A percentile compares a stretch with the other conserved stretches of the same genome.
These are phyloP conservation scores for Penicillium sp. DNA, from an alignment of 2,329 filamentous ascomycete genomes.

Conservation along the genomic window DNA sequence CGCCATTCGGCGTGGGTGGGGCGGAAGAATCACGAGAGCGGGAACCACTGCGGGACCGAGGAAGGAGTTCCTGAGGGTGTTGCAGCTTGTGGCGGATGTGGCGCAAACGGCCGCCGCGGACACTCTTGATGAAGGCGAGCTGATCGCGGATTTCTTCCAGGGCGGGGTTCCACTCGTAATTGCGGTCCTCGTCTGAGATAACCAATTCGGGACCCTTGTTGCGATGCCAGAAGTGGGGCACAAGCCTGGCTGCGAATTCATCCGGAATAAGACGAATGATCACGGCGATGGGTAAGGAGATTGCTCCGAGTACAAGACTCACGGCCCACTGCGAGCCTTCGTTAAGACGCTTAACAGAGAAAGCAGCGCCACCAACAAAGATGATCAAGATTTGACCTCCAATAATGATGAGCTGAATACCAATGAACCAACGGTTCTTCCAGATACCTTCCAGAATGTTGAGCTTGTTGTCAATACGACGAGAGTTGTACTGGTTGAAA, in stretches of 20 bases:
- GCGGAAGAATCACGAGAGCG: conserved; percentile 46
- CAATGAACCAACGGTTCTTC: conserved; percentile 52
- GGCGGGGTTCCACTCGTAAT: conserved; percentile 59
- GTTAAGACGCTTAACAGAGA: conserved; percentile 59
- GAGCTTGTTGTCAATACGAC: conserved; percentile 46
- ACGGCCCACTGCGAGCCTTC: conserved; percentile 69
- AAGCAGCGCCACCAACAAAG: conserved; percentile 67
- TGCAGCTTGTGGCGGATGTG: conserved; percentile 61
- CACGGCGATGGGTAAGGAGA: conserved; percentile 66
- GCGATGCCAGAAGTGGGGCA: conserved; percentile 42
- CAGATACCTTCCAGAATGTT: conserved; percentile 48
- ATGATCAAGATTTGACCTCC: conserved; percentile 71
- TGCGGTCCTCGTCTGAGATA: conserved; percentile 48
- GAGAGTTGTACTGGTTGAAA: conserved; percentile 53
- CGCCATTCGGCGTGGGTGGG: conserved; percentile 58
- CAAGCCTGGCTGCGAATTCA: conserved; percentile 49
- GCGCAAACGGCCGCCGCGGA: conserved; percentile 63
- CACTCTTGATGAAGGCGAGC: conserved; percentile 61
- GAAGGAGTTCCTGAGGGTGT: conserved; percentile 53
- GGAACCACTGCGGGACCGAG: conserved; percentile 45
- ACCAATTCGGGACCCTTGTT: conserved; percentile 44
- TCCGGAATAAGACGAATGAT: conserved; percentile 62
- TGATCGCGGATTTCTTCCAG: conserved; percentile 64
- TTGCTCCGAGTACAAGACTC: conserved; percentile 65
- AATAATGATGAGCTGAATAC: conserved; percentile 65